Conservation (phyloP, 768 basidiomycete genomes). For the Brasilioporus rufonigricans region DNA sequence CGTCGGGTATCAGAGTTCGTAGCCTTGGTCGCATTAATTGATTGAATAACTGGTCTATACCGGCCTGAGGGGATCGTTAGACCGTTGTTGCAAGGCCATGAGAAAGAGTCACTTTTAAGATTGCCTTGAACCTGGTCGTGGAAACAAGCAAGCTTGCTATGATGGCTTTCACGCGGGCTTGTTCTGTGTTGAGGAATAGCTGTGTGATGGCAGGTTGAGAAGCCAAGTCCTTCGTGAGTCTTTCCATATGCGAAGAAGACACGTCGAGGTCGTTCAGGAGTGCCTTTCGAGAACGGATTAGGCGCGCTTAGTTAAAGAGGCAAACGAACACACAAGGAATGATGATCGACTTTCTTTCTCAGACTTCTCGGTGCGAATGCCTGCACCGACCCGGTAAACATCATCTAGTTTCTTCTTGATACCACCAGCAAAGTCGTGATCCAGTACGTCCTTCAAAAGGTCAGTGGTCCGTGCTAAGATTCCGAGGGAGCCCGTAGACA, state of each 20-base stretch:
- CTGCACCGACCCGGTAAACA: conserved; percentile 64
- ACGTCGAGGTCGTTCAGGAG: conserved; percentile 93
- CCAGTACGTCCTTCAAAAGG: conserved; percentile 71
- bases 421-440: conserved; percentile 77
- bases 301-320: not conserved
- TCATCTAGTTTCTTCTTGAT: conserved; percentile 87
- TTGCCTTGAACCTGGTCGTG: conserved; percentile 63
- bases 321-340: conserved; percentile 68
- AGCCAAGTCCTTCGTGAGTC: conserved; percentile 65
- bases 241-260: conserved; percentile 86
- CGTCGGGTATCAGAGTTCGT: conserved; percentile 78
- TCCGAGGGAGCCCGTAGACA: conserved; percentile 70
- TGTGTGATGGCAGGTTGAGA: conserved; percentile 57
- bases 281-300: conserved; percentile 46
- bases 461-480: conserved; percentile 59
- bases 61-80: conserved; percentile 46
- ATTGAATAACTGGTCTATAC: conserved; percentile 93
- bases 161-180: conserved; percentile 44
- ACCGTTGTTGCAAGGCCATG: not conserved
- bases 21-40: conserved; percentile 88
- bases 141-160: conserved; percentile 53
- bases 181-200: conserved; percentile 62
- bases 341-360: conserved; percentile 77
- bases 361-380: conserved; percentile 63
- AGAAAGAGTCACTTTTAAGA: conserved; percentile 59